phyloP scores from a whole-genome alignment of 176 grass and related monocot genomes.

The Themeda triandra region DNA sequence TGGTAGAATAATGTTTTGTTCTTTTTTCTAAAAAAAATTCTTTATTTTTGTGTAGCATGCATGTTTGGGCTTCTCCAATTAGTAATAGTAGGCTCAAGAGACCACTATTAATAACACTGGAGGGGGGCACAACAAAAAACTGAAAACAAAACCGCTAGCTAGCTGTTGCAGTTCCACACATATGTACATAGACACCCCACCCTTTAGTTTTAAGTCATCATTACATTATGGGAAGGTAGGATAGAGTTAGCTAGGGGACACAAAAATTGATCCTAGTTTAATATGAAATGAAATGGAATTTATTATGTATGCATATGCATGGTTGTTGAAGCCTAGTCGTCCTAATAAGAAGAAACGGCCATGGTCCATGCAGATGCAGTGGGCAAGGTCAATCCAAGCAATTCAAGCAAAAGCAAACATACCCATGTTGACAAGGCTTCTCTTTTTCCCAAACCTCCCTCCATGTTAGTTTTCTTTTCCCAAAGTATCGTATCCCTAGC shows the following conservation, averaged over 20 bases:
- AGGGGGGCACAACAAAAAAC: not conserved
- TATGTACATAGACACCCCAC: too few species aligned
- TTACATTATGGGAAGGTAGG: too few species aligned
- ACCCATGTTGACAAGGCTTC: constrained; percentile 78
- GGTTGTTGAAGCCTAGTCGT: not conserved
- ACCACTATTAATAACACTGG: not conserved
- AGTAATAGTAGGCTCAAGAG: not conserved
- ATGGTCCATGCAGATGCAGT: not conserved
- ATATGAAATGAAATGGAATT: not conserved
- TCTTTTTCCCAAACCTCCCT: constrained; percentile 54
- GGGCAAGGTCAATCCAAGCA: constrained; percentile 56
- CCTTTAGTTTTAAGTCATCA: too few species aligned
- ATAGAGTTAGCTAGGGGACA: not conserved
- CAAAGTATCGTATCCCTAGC: not conserved
- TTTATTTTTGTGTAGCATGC: not conserved
- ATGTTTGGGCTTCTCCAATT: not conserved
- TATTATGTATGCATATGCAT: not conserved
- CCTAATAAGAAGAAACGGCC: not conserved
- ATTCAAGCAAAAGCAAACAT: constrained; percentile 90
- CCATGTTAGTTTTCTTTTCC: constrained; percentile 13
- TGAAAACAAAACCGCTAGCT: not conserved
- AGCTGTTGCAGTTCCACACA: not conserved
- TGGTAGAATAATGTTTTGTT: not conserved
- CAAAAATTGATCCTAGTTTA: not conserved
- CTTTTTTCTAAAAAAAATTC: not conserved